Evolutionary conservation across 257 asterid species (phyloP).

Genomic region (Capsicum rhomboideum): DNA sequence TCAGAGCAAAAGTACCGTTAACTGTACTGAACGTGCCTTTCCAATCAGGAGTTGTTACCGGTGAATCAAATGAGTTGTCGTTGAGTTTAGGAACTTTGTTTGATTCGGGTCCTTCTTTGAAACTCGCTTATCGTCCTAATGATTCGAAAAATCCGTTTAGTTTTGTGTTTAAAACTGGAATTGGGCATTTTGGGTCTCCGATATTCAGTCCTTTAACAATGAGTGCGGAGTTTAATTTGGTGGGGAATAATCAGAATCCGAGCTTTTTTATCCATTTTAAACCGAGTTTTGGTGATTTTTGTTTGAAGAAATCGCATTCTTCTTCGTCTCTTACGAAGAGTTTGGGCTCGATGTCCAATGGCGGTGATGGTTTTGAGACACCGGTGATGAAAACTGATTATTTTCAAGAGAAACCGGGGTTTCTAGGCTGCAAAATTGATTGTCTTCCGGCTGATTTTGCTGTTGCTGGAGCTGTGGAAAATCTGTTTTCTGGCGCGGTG

Average conservation of each 20-base stretch:
- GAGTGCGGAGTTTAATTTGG: slow-evolving; percentile 78
- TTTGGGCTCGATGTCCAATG: slow-evolving; percentile 21
- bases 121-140: slow-evolving; percentile 72
- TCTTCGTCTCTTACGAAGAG: slow-evolving; percentile 36
- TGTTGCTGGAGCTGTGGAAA: slow-evolving; percentile 39
- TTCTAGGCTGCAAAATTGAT: slow-evolving; percentile 29
- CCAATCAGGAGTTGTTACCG: slow-evolving; percentile 75
- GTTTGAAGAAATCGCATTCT: slow-evolving; percentile 54
- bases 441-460: slow-evolving; percentile 23
- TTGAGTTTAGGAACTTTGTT: slow-evolving; percentile 59
- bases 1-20: slow-evolving; percentile 81
- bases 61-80: slow-evolving; percentile 70
- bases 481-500: slow-evolving; percentile 40
- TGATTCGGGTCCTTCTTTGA: slow-evolving; percentile 68
- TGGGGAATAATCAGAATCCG: slow-evolving; percentile 57
- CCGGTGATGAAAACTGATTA: slow-evolving; percentile 18
- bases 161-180: slow-evolving; percentile 76
- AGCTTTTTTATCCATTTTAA: slow-evolving; percentile 76
- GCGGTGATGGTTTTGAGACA: slow-evolving; percentile 1
- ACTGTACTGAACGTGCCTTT: slow-evolving; percentile 63
- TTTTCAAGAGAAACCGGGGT: slow-evolving; percentile 19
- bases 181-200: slow-evolving; percentile 83
- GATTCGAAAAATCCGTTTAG: slow-evolving; percentile 67
- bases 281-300: slow-evolving; percentile 79
- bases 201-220: slow-evolving; percentile 68